Evolutionary conservation across 805 yeast genomes (phyloP).

Genomic region (Metschnikowia lochheadii): DNA sequence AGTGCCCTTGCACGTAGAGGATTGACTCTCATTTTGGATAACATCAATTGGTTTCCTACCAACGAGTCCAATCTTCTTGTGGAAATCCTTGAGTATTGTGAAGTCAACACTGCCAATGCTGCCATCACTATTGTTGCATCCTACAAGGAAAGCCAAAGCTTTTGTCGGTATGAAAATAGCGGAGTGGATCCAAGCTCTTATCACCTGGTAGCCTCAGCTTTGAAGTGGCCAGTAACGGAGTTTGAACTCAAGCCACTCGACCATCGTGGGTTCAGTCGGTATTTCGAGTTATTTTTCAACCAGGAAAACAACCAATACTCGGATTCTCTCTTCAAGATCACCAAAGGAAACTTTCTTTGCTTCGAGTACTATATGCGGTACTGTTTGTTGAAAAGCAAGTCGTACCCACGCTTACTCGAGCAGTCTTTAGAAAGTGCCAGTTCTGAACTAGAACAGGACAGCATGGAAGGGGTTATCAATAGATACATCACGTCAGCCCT

Average conservation of each 20-base stretch:
- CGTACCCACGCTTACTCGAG: background rate
- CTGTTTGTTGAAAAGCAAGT: background rate
- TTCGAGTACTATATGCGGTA: constrained; percentile 14
- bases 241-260: constrained; percentile 12
- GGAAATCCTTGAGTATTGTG: constrained; percentile 23
- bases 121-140: constrained; percentile 7
- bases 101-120: constrained; percentile 1
- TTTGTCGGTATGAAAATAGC: background rate
- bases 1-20: constrained; percentile 41
- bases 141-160: background rate
- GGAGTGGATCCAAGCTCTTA: background rate
- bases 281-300: constrained; percentile 6
- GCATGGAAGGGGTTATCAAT: constrained; percentile 20
- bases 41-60: constrained; percentile 41
- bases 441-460: constrained; percentile 1
- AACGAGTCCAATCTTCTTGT: constrained; percentile 26
- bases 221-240: constrained; percentile 8
- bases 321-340: constrained; percentile 7
- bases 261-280: constrained; percentile 4
- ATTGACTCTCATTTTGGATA: constrained; percentile 43
- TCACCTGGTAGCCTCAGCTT: constrained; percentile 1
- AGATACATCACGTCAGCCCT: constrained; percentile 19
- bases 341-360: constrained; percentile 19
- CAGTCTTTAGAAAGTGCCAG: background rate
- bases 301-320: background rate